Percentiles rank a stretch among this genome's conserved stretches.
phyloP scores from a whole-genome alignment of 2,329 filamentous ascomycete genomes.

The Fusarium palustre region DNA sequence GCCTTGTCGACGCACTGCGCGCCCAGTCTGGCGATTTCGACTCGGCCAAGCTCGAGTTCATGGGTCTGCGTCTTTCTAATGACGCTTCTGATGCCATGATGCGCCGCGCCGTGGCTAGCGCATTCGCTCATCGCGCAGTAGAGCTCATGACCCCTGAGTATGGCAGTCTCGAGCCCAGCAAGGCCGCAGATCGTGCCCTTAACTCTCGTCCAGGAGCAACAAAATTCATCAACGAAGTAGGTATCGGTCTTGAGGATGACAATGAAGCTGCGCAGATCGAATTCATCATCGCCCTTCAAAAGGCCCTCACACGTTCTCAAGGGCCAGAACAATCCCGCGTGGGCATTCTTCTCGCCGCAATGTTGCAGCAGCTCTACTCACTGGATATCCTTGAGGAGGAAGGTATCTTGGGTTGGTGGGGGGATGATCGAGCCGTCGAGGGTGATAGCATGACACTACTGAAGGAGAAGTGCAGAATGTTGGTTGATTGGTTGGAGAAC shows the following conservation, averaged over 20 bases:
- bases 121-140: slow-evolving; percentile 84
- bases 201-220: slow-evolving; percentile 64
- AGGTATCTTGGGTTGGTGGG: slow-evolving; percentile 90
- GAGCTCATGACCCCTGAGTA: slow-evolving; percentile 70
- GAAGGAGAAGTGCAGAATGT: slow-evolving; percentile 77
- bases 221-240: slow-evolving; percentile 69
- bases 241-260: slow-evolving; percentile 66
- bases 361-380: slow-evolving; percentile 87
- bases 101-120: slow-evolving; percentile 84
- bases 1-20: slow-evolving; percentile 86
- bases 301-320: slow-evolving; percentile 76
- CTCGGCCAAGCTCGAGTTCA: slow-evolving; percentile 85
- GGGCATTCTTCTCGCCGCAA: slow-evolving; percentile 76
- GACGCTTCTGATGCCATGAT: slow-evolving; percentile 92
- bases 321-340: slow-evolving; percentile 64
- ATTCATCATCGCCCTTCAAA: slow-evolving; percentile 84
- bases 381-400: slow-evolving; percentile 90
- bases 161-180: slow-evolving; percentile 67
- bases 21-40: slow-evolving; percentile 84
- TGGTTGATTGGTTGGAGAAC: slow-evolving; percentile 87
- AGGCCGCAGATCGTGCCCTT: slow-evolving; percentile 73
- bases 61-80: slow-evolving; percentile 88
- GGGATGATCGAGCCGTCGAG: slow-evolving; percentile 73
- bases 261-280: slow-evolving; percentile 82
- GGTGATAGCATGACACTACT: slow-evolving; percentile 77